Base-by-base conservation (phyloP, 2,329 filamentous ascomycete species). In the Stachybotrys chlorohalonatus region DNA sequence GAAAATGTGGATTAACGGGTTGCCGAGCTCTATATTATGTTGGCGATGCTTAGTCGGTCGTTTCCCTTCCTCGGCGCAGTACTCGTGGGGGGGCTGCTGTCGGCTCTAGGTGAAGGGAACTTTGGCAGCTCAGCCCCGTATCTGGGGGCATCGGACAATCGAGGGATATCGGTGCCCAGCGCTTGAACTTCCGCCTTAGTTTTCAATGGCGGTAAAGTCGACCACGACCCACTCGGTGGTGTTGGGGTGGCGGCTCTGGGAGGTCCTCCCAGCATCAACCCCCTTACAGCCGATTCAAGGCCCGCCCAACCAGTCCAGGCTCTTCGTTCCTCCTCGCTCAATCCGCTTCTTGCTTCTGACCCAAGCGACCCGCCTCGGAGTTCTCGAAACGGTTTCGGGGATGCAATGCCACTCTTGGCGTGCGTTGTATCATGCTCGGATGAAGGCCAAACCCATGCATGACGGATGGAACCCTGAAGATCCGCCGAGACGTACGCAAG, bases 401-500 rank as follows among this genome's bases (percentile, higher is more conserved):
- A 53, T 32, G 55, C 47, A 57, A 54, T 36, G 55, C 53, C 32
- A 56, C 55, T 8, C 58, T 60, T 46, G 64, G 57, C 47, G 62
- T 66, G 57, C 5, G 75, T 61, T 2, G 63, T 57, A 47, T 79
- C 77, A 47, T 70, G 68, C 62, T 87, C 85, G 42, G 78, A 73
- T 93, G 92, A 96, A 5, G 92, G 81, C 93, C 93, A 97, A 11
- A 86, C 85, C 42, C 83, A 83, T 53, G 91, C 86, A 0, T 80
- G 77, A n/a, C 36, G 36, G 36, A 42, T 13, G 13, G 81, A 84
- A 1, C 86, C 88, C 70, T 97, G 93, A 63, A 95, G 77, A 70
- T 97, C 94, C 0, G 86, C 89, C 32, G 89, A 93, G 1, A 89
- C 84, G 63, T 96, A 96, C 0, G 86, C 89, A 31, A 97, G 74